These are phyloP conservation scores for Nasturtium officinale DNA, from an alignment of 345 rosid genomes.

Conservation along the genomic window DNA sequence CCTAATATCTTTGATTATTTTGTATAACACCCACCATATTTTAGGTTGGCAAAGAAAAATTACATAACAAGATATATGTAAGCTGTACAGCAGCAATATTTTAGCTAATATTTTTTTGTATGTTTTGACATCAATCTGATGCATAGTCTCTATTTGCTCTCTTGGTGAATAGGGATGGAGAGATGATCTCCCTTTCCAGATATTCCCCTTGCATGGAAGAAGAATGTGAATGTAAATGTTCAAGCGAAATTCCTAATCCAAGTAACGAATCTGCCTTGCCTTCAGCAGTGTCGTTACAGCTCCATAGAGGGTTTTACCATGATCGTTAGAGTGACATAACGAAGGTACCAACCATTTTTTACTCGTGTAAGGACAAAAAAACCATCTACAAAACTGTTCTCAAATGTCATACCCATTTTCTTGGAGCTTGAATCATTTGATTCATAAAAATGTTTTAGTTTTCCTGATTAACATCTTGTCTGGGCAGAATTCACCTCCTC, in stretches of 20 bases:
- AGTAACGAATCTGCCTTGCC: slow-evolving; percentile 21
- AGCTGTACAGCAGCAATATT: background rate
- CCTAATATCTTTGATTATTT: background rate
- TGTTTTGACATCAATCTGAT: background rate
- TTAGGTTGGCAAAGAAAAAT: background rate
- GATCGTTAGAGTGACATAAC: slow-evolving; percentile 61
- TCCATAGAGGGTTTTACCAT: slow-evolving; percentile 78
- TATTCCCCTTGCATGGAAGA: slow-evolving; percentile 59
- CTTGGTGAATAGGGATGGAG: slow-evolving; percentile 60
- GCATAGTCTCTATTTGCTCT: background rate
- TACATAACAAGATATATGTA: slow-evolving; percentile 2
- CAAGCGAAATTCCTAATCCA: slow-evolving; percentile 36
- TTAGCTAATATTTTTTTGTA: background rate
- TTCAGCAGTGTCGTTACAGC: slow-evolving; percentile 56
- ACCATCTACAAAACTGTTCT: background rate
- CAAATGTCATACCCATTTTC: background rate
- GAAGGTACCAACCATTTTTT: slow-evolving; percentile 41
- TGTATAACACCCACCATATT: background rate
- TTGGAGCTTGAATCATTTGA: slow-evolving; percentile 10
- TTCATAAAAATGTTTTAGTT: slow-evolving; percentile 10
- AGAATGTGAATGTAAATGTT: slow-evolving; percentile 63
- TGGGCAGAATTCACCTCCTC: slow-evolving; percentile 58
- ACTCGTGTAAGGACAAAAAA: background rate
- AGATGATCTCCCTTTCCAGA: slow-evolving; percentile 49
- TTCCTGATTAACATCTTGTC: slow-evolving; percentile 24